Base-by-base conservation (phyloP, 192 early-diverging fungal genomes). In the Physocladia obscura region DNA sequence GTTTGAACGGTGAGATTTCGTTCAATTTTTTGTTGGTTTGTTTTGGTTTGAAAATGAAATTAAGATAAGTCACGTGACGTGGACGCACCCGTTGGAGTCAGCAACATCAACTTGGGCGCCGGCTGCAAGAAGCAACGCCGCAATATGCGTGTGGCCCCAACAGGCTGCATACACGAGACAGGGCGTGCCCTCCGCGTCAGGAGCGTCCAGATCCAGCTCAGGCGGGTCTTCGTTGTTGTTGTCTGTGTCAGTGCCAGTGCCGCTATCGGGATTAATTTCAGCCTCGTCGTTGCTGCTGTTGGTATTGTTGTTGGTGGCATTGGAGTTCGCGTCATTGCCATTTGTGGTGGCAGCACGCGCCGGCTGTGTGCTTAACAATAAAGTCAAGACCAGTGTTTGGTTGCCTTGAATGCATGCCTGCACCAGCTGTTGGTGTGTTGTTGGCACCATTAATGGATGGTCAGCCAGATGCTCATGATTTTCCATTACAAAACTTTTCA, bases 161-260 rank as follows among this genome's bases (percentile, higher is more conserved):
- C 93, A 94, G 29, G 91, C 86, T 0, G 94, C 91, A 70, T 93
- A 95, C 54, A 93, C 92, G 47, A 98, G 82, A 5, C 91, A 89
- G 5, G 92, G 93, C 32, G 85, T 91, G 21, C 94, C 95, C 62
- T 92, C 90, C 56, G 92, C 92, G 74, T 98, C 95, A 29, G 82
- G 80, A 13, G 79, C 84, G 75, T 98, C 84, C n/a, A 95, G 76
- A 74, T 93, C 89, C 52, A 94, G 34, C 15, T 21, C 51, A 22
- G 8, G 51, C 11, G 40, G 40, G n/a, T 8, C 8, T 8, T n/a
- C 40, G 40, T 44, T 13, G 40, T n/a, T 8, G n/a, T 44, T n/a
- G 40, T 44, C 40, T 44, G 11, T n/a, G 40, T n/a, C 11, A 8
- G 40, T n/a, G n/a, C n/a, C n/a, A 44, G 8, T 44, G 40, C n/a